These are phyloP conservation scores for Pholiota conissans DNA, from an alignment of 768 basidiomycete genomes.

Conservation along the genomic window DNA sequence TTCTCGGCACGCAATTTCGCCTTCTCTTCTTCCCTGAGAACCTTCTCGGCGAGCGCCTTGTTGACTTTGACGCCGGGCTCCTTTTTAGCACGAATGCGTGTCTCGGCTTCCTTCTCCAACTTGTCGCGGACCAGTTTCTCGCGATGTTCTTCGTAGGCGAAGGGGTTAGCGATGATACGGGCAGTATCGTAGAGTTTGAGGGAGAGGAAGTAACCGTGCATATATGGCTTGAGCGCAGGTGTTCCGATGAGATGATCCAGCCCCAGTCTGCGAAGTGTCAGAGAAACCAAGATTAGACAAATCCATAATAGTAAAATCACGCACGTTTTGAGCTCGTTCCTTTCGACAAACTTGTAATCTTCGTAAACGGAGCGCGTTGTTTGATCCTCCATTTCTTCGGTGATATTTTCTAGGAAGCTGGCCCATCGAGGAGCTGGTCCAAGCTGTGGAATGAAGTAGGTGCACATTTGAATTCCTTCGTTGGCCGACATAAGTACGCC, in stretches of 20 bases:
- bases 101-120: slow-evolving; percentile 92
- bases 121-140: slow-evolving; percentile 86
- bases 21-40: slow-evolving; percentile 65
- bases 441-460: slow-evolving; percentile 93
- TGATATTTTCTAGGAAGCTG: slow-evolving; percentile 96
- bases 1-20: slow-evolving; percentile 55
- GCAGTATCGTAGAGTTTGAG: slow-evolving; percentile 96
- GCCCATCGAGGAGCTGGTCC: slow-evolving; percentile 98
- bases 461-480: slow-evolving; percentile 94
- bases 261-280: slow-evolving; percentile 69
- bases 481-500: slow-evolving; percentile 92
- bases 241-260: slow-evolving; percentile 94
- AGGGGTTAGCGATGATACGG: slow-evolving; percentile 93
- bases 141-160: slow-evolving; percentile 92
- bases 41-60: slow-evolving; percentile 83
- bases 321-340: slow-evolving; percentile 80
- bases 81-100: slow-evolving; percentile 84
- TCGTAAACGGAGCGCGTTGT: slow-evolving; percentile 79
- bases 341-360: slow-evolving; percentile 97
- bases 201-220: slow-evolving; percentile 99
- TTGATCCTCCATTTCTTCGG: slow-evolving; percentile 97
- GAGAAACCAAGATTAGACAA: slow-evolving; percentile 6
- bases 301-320: slow-evolving; percentile 28
- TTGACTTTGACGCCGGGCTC: slow-evolving; percentile 69
- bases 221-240: slow-evolving; percentile 95